These are phyloP conservation scores for Tricharina praecox DNA, from an alignment of 495 filamentous ascomycete genomes.

Conservation along the genomic window DNA sequence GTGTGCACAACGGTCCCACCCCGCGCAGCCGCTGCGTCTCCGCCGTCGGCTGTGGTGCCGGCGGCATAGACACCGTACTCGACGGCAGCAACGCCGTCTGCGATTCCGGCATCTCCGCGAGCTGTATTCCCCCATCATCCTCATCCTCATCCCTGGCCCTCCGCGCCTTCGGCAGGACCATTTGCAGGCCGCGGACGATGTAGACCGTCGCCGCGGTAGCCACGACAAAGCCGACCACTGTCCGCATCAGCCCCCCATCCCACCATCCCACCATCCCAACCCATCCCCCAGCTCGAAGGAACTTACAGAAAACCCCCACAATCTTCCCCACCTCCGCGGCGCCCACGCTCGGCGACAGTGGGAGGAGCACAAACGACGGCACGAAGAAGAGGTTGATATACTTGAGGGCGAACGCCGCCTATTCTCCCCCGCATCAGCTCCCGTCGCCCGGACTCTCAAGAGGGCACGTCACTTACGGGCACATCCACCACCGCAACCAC, in stretches of 20 bases:
- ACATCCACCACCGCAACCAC: constrained; percentile 34
- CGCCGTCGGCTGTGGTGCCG: constrained; percentile 21
- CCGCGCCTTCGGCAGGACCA: constrained; percentile 34
- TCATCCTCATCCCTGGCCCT: constrained; percentile 30
- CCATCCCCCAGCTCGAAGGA: neutral
- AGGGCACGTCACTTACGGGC: constrained; percentile 29
- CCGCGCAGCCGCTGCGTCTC: constrained; percentile 29
- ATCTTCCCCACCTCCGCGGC: constrained; percentile 38
- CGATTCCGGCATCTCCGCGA: constrained; percentile 11
- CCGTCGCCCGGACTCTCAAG: neutral
- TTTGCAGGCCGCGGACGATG: constrained; percentile 34
- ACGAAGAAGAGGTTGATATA: constrained; percentile 42
- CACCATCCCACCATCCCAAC: neutral
- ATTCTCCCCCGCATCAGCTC: neutral
- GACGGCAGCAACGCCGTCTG: neutral
- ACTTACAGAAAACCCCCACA: constrained; percentile 36
- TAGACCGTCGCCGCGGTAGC: constrained; percentile 35
- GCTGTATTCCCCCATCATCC: constrained; percentile 16
- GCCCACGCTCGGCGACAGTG: constrained; percentile 35
- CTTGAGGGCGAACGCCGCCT: constrained; percentile 38
- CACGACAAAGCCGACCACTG: constrained; percentile 37
- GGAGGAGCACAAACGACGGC: constrained; percentile 38
- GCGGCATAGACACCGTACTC: no score
- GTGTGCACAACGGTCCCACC: constrained; percentile 18
- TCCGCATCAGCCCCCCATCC: no score